These are phyloP conservation scores for Mariannaea elegans DNA, from an alignment of 2,329 filamentous ascomycete genomes.

Conservation along the genomic window DNA sequence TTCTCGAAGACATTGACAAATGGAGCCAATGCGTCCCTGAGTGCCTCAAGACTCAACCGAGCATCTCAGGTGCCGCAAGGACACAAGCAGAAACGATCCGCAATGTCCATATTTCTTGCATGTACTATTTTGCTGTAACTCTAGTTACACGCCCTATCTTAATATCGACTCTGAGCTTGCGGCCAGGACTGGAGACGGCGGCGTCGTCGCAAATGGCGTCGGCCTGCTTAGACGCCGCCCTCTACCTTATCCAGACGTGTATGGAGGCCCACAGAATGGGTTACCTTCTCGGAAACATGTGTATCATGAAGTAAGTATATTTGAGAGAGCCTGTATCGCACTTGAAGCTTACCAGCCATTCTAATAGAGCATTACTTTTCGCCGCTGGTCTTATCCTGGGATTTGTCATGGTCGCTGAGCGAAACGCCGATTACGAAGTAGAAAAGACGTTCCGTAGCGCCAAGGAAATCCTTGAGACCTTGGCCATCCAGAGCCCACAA, in stretches of 20 bases:
- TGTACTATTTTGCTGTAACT: conserved; percentile 68
- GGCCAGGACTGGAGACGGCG: conserved; percentile 34
- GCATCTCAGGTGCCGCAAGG: background rate
- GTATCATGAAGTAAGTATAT: conserved; percentile 62
- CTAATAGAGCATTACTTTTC: conserved; percentile 60
- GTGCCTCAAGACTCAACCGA: conserved; percentile 35
- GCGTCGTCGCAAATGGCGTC: conserved; percentile 52
- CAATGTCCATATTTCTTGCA: conserved; percentile 63
- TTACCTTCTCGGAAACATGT: conserved; percentile 63
- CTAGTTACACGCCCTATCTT: conserved; percentile 65
- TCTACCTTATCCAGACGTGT: conserved; percentile 64
- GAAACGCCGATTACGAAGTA: conserved; percentile 53
- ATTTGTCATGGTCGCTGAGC: conserved; percentile 62
- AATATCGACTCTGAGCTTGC: conserved; percentile 57
- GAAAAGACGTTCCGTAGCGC: conserved; percentile 59
- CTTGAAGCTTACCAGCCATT: background rate
- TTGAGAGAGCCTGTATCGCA: accelerated
- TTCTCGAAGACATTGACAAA: conserved; percentile 52
- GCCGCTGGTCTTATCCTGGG: conserved; percentile 65
- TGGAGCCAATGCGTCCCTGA: conserved; percentile 57
- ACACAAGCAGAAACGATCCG: conserved; percentile 51
- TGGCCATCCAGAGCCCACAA: conserved; percentile 61
- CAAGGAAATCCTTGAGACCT: conserved; percentile 56
- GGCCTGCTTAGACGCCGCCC: conserved; percentile 64
- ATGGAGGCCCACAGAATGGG: conserved; percentile 55